Conservation (phyloP, 768 basidiomycete species). For the Boletus huronensis region DNA sequence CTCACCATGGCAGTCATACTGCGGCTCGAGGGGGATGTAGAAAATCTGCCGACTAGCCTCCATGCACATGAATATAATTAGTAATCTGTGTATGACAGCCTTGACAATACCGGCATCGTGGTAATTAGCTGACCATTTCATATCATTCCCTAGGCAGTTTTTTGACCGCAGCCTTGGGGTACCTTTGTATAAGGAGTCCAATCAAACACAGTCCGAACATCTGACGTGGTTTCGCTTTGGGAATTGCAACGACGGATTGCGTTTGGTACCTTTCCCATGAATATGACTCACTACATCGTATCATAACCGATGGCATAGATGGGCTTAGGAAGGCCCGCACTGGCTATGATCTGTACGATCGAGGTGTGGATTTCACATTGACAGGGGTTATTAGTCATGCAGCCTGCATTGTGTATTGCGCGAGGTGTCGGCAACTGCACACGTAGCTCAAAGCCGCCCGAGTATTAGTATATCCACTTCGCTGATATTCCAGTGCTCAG, state of each 20-base stretch:
- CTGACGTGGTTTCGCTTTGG: not conserved
- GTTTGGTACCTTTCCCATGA: not conserved
- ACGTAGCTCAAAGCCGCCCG: not conserved
- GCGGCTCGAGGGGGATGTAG: not conserved
- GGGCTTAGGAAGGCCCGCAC: not conserved
- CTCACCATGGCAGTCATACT: not conserved
- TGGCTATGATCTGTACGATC: too few species aligned
- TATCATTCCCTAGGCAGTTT: not conserved
- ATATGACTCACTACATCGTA: not conserved
- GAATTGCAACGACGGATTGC: not conserved
- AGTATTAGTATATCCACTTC: not conserved
- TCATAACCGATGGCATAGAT: not conserved
- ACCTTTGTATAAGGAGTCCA: not conserved
- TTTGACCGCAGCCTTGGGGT: too few species aligned
- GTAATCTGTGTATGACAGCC: not conserved
- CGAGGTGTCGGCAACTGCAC: conserved; percentile 5
- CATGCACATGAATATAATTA: not conserved
- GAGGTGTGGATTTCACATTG: not conserved
- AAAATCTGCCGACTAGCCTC: not conserved
- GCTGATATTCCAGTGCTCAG: not conserved
- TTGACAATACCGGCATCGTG: not conserved
- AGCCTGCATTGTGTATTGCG: not conserved
- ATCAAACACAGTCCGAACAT: not conserved
- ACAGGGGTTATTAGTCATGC: not conserved
- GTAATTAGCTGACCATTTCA: not conserved